Evolutionary conservation across 2,329 filamentous ascomycete species (phyloP), one percentile per base, ranked within the genome.

Genomic region (Lachnellula willkommii): DNA sequence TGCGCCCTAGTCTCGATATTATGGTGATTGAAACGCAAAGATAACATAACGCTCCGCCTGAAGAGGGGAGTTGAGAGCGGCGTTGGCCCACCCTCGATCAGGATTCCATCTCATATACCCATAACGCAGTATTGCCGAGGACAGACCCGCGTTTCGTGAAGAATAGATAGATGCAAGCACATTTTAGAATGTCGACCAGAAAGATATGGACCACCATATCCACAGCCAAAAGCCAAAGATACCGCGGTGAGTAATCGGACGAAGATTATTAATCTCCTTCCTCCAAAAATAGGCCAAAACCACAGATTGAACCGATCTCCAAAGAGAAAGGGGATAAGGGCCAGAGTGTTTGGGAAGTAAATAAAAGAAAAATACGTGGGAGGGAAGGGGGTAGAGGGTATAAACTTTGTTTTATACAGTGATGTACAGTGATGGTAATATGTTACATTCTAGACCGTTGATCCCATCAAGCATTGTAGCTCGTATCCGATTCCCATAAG

Each of bases 221-320:
- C 83, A 88, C 74, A 72, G 68, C 68, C 63, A 15, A 61, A 68
- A 71, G 69, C 67, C 70, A 70, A 74, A 75, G 75, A 78, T 78
- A 79, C 75, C 76, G 80, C 79, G 84, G 84, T 89, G 86, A 89
- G 85, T 89, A 84, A 74, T 72, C 72, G 78, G 79, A 71, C 74
- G 24, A 22, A 64, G 15, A 50, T 24, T 52, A 66, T 84, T 74
- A 64, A 77, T 91, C 83, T 91, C 80, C 87, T 87, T 89, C 76
- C 80, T 79, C 82, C 83, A 82, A 90, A 90, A 90, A 90, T 89
- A 87, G 87, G 88, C 83, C 83, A 78, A 79, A 76, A 84, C 85
- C 85, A 90, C 77, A 74, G 82, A 67, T 67, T 65, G 67, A 70
- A 71, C 69, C 66, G 62, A 66, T 70, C 69, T 68, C 59, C 64